Conservation (phyloP, 2,329 filamentous ascomycete species). For the Pseudofabraea citricarpa region DNA sequence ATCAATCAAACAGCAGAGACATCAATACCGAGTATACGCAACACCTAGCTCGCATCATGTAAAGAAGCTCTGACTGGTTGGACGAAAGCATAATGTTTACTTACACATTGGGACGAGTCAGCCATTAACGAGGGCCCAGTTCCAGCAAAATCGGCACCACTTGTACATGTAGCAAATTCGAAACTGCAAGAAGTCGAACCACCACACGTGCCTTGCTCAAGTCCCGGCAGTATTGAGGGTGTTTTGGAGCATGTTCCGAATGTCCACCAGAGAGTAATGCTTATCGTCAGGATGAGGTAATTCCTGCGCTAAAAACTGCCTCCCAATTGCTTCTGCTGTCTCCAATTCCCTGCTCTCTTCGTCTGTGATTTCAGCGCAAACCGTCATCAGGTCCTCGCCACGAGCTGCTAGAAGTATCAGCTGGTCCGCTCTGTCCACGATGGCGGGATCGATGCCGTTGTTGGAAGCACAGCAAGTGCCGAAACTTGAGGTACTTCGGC, state of each 20-base stretch:
- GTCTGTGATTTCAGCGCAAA: constrained; percentile 63
- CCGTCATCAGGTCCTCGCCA: constrained; percentile 71
- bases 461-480: constrained; percentile 81
- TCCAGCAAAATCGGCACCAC: not conserved
- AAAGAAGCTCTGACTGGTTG: too few species aligned
- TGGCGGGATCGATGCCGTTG: constrained; percentile 70
- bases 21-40: too few species aligned
- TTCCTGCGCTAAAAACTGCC: constrained; percentile 46
- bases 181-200: constrained; percentile 10
- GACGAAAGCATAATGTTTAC: too few species aligned
- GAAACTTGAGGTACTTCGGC: constrained; percentile 75
- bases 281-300: constrained; percentile 17
- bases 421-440: constrained; percentile 72
- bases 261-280: constrained; percentile 11
- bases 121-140: not conserved
- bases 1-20: too few species aligned
- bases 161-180: constrained; percentile 8
- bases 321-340: constrained; percentile 57
- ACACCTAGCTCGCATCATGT: too few species aligned
- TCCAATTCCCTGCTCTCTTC: constrained; percentile 63
- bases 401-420: constrained; percentile 63
- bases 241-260: constrained; percentile 22
- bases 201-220: constrained; percentile 2
- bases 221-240: constrained; percentile 16
- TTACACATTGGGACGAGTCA: constrained; percentile 2